Evolutionary conservation across 2,329 filamentous ascomycete species (phyloP).

Genomic region (Fusarium kyushuense): DNA sequence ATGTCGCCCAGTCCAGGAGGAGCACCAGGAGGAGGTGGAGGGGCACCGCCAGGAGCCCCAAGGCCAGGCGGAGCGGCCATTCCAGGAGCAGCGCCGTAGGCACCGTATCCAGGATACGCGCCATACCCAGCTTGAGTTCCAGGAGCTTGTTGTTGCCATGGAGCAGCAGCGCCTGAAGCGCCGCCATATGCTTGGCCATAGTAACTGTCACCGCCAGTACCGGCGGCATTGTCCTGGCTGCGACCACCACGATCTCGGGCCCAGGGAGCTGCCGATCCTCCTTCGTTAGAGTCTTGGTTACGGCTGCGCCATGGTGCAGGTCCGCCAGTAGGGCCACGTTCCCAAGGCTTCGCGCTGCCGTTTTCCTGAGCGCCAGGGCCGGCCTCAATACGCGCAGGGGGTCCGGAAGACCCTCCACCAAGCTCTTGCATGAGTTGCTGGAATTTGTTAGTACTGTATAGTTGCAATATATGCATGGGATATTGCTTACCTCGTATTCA

Average conservation of each 20-base stretch:
- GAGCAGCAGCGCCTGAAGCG: conserved; percentile 47
- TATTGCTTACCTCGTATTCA: conserved; percentile 85
- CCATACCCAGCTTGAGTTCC: conserved; percentile 69
- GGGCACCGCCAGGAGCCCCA: conserved; percentile 60
- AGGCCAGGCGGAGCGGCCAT: conserved; percentile 58
- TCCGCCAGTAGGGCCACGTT: conserved; percentile 84
- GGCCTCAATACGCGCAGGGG: conserved; percentile 87
- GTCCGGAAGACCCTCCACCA: conserved; percentile 71
- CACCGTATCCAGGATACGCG: conserved; percentile 61
- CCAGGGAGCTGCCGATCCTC: conserved; percentile 69
- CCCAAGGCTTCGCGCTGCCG: conserved; percentile 83
- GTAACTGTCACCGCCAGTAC: conserved; percentile 48
- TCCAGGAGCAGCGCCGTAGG: conserved; percentile 62
- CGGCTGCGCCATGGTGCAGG: conserved; percentile 82
- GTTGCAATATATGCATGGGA: not conserved
- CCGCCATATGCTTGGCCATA: conserved; percentile 49
- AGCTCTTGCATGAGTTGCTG: conserved; percentile 98
- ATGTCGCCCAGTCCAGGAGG: conserved; percentile 69
- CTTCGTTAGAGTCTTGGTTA: conserved; percentile 64
- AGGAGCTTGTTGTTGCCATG: conserved; percentile 71
- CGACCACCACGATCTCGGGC: conserved; percentile 69
- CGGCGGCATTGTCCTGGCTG: conserved; percentile 55
- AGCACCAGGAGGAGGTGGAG: conserved; percentile 57
- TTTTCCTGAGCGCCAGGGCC: conserved; percentile 73
- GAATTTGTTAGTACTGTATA: conserved; percentile 56